Conservation (phyloP, 179 eudicot genomes). For the Camellia oleifera region DNA sequence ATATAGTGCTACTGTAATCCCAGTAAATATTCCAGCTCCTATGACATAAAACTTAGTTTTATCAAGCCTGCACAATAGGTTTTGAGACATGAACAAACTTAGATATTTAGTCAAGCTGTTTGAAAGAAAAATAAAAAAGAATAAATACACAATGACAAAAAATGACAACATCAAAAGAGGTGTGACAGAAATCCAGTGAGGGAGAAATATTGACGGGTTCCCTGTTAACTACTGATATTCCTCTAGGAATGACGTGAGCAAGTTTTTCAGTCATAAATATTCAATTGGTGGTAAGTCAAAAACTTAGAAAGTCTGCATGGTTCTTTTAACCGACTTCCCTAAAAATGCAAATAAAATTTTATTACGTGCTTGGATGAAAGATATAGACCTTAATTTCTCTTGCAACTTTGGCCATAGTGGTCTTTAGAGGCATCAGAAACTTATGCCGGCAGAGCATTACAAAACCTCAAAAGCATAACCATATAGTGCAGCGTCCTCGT, state of each 20-base stretch:
- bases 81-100: constrained; percentile 1
- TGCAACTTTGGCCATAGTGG: neutral
- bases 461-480: neutral
- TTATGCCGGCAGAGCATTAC: neutral
- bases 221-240: neutral
- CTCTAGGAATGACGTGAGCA: neutral
- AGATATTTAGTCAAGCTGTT: neutral
- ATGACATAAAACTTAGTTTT: constrained; percentile 91
- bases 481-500: neutral
- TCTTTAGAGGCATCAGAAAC: neutral
- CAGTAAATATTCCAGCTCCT: constrained; percentile 96
- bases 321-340: neutral
- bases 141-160: neutral
- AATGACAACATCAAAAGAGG: neutral
- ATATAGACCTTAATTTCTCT: neutral
- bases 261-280: neutral
- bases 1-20: constrained; percentile 83
- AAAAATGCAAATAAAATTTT: neutral
- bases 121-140: neutral
- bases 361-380: neutral
- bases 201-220: neutral
- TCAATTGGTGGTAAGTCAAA: neutral
- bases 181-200: neutral
- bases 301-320: neutral
- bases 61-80: constrained; percentile 70